Evolutionary conservation across 768 basidiomycete genomes (phyloP).

Genomic region (Termitomyces sp.): DNA sequence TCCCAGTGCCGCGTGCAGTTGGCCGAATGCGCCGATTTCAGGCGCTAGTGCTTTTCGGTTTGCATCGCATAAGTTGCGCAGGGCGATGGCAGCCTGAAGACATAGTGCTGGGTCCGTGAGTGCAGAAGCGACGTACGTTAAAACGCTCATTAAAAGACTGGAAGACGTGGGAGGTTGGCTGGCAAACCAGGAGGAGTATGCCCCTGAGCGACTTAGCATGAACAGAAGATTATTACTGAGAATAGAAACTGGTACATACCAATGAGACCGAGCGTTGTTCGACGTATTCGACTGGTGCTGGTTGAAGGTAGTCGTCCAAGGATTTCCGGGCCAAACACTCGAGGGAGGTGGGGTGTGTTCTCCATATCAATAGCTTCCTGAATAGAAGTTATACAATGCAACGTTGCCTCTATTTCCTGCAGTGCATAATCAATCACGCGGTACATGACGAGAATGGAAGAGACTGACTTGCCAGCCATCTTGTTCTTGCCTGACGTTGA

Average conservation of each 20-base stretch:
- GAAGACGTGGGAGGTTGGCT: conserved; percentile 32
- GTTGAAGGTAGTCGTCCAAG: conserved; percentile 63
- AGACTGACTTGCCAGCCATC: conserved; percentile 70
- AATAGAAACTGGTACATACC: conserved; percentile 46
- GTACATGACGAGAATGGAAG: neutral
- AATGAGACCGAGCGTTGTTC: conserved; percentile 69
- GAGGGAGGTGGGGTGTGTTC: conserved; percentile 46
- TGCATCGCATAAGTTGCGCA: conserved; percentile 86
- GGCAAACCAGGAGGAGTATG: conserved; percentile 79
- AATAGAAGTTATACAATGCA: conserved; percentile 82
- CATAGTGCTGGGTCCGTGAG: conserved; percentile 61
- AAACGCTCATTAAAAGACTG: conserved; percentile 55
- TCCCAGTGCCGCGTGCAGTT: conserved; percentile 72
- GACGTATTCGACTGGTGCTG: conserved; percentile 60
- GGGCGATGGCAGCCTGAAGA: conserved; percentile 71
- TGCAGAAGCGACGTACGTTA: conserved; percentile 67
- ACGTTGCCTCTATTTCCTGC: conserved; percentile 80
- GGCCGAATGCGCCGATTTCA: conserved; percentile 81
- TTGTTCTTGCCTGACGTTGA: conserved; percentile 37
- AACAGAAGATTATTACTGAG: neutral
- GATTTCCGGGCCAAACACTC: conserved; percentile 69
- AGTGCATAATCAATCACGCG: neutral
- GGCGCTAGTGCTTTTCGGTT: conserved; percentile 80
- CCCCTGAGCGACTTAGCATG: conserved; percentile 34
- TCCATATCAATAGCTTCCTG: conserved; percentile 77